Conservation (phyloP, 495 filamentous ascomycete species). For the Letharia columbiana region DNA sequence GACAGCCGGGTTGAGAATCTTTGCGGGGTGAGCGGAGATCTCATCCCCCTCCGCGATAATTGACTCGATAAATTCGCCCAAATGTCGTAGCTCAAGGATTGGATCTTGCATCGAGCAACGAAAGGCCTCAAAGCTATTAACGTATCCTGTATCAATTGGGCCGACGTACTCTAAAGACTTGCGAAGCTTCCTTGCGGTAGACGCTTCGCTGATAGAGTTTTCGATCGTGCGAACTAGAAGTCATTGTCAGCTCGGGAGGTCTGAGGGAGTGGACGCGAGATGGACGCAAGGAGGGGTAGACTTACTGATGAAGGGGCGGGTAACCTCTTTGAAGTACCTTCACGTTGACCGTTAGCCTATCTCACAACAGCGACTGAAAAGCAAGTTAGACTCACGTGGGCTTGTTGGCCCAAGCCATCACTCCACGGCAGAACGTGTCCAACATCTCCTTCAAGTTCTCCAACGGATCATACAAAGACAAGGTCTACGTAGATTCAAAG, state of each 20-base stretch:
- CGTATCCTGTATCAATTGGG: neutral
- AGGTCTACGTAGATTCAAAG: neutral
- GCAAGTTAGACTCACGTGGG: neutral
- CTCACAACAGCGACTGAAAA: no score
- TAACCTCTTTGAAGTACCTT: neutral
- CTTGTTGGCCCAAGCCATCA: neutral
- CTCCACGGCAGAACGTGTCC: neutral
- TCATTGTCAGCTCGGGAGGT: neutral
- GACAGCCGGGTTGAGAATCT: neutral
- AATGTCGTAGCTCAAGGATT: neutral
- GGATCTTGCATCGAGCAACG: neutral
- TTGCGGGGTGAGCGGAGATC: neutral
- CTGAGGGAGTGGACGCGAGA: neutral
- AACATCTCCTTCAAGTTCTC: neutral
- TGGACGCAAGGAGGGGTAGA: neutral
- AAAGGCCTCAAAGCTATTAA: neutral
- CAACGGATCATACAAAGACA: neutral
- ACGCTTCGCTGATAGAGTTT: neutral
- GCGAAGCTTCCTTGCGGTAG: neutral
- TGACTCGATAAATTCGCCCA: neutral
- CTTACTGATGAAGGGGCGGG: neutral
- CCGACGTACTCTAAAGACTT: neutral
- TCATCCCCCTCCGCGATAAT: neutral
- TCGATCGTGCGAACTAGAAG: neutral
- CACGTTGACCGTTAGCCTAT: neutral